phyloP scores from a whole-genome alignment of 176 grass and related monocot genomes.

The Ensete ventricosum region DNA sequence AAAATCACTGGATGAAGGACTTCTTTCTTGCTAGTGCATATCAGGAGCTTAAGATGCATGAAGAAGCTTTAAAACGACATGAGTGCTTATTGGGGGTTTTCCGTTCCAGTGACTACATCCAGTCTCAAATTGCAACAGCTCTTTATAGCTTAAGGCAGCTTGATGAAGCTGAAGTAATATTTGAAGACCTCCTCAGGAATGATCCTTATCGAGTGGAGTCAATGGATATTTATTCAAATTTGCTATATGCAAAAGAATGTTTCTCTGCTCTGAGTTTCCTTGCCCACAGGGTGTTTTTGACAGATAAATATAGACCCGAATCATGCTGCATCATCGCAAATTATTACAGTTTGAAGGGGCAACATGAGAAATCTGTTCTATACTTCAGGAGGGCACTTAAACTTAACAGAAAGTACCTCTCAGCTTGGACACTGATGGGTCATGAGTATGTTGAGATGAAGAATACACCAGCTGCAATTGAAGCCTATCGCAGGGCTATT shows the following conservation, averaged over 20 bases:
- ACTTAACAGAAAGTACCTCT: constrained; percentile 92
- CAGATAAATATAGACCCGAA: constrained; percentile 89
- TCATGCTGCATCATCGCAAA: constrained; percentile 99
- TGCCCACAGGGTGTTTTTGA: constrained; percentile 94
- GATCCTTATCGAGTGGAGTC: constrained; percentile 95
- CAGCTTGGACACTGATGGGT: constrained; percentile 97
- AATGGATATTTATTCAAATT: constrained; percentile 93
- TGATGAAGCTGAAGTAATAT: constrained; percentile 91
- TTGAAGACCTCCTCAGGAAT: constrained; percentile 88
- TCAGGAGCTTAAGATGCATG: constrained; percentile 88
- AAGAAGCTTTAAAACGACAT: constrained; percentile 84
- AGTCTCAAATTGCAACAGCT: constrained; percentile 88
- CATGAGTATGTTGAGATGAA: constrained; percentile 98
- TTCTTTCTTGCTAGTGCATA: constrained; percentile 87
- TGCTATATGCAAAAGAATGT: constrained; percentile 95
- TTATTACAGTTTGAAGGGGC: constrained; percentile 97
- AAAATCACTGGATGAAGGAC: constrained; percentile 99
- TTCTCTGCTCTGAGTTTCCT: constrained; percentile 84
- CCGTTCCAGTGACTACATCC: constrained; percentile 72
- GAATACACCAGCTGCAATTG: constrained; percentile 94
- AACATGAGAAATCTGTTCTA: constrained; percentile 85
- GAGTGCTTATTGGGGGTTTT: constrained; percentile 63
- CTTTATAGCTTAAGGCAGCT: constrained; percentile 91
- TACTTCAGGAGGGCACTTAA: constrained; percentile 87
- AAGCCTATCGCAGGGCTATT: constrained; percentile 87